Evolutionary conservation across 2,329 filamentous ascomycete species (phyloP).

Genomic region (Ceratocystiopsis minuta): DNA sequence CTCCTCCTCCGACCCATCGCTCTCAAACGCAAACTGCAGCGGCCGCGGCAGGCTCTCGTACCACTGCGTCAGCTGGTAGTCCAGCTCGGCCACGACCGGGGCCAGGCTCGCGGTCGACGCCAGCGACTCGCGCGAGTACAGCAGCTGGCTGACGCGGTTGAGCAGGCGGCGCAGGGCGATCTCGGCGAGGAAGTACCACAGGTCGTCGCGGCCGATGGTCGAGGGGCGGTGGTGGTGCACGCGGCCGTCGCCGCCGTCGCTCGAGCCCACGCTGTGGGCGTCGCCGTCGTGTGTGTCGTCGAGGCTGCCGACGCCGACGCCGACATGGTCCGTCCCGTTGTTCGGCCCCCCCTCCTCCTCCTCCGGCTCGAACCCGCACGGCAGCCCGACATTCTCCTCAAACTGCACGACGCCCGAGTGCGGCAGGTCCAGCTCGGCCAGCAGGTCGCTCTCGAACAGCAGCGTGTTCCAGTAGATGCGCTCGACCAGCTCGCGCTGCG

Average conservation of each 20-base stretch:
- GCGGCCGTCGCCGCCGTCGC: background rate
- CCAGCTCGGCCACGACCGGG: constrained; percentile 61
- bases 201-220: constrained; percentile 48
- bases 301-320: too few species aligned
- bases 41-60: constrained; percentile 60
- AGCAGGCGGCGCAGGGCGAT: constrained; percentile 62
- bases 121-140: constrained; percentile 57
- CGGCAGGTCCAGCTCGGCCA: constrained; percentile 63
- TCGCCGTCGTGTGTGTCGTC: too few species aligned
- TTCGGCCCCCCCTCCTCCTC: constrained; percentile 36
- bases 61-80: constrained; percentile 72
- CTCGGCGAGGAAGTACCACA: constrained; percentile 76
- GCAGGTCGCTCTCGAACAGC: constrained; percentile 62
- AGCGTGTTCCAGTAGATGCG: constrained; percentile 73
- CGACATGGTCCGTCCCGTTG: too few species aligned
- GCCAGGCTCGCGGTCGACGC: constrained; percentile 56
- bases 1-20: too few species aligned
- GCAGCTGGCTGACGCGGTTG: constrained; percentile 62
- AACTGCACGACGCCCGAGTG: constrained; percentile 71
- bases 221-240: background rate
- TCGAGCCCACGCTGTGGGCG: background rate
- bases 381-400: constrained; percentile 62
- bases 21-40: constrained; percentile 59
- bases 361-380: constrained; percentile 60
- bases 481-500: constrained; percentile 55